Conservation (phyloP, 2,329 filamentous ascomycete species). For the Cordyceps tenuipes region DNA sequence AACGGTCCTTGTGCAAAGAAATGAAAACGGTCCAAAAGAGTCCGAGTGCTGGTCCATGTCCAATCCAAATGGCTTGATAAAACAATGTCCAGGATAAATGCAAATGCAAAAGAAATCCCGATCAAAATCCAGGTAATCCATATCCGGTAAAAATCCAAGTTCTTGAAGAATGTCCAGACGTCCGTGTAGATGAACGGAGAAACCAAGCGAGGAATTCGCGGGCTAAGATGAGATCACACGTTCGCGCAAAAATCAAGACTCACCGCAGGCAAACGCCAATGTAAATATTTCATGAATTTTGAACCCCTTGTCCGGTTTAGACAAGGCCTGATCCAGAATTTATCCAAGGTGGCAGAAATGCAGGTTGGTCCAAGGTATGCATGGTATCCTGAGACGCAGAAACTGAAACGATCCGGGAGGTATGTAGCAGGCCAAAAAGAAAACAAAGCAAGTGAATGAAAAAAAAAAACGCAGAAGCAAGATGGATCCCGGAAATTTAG, state of each 20-base stretch:
- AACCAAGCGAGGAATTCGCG: background rate
- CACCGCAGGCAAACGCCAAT: conserved; percentile 22
- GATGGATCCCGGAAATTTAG: conserved; percentile 28
- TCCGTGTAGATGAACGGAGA: background rate
- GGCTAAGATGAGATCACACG: background rate
- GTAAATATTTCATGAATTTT: conserved; percentile 18
- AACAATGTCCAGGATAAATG: background rate
- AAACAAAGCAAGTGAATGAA: background rate
- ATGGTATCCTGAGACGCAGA: background rate
- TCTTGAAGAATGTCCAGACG: background rate
- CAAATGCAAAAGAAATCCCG: background rate
- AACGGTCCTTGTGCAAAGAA: background rate
- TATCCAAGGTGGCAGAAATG: conserved; percentile 9
- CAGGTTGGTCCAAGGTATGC: conserved; percentile 9
- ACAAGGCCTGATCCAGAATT: conserved; percentile 21
- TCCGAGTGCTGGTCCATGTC: conserved; percentile 4
- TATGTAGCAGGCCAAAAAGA: background rate
- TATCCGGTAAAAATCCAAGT: background rate
- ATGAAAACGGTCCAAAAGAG: background rate
- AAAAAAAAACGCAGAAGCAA: conserved; percentile 24
- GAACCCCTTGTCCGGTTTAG: conserved; percentile 24
- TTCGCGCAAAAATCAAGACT: conserved; percentile 20
- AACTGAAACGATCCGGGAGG: conserved; percentile 10
- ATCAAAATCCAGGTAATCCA: background rate
- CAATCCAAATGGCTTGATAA: background rate